Conservation (phyloP, 2,329 filamentous ascomycete species). For the Lachnellula arida region DNA sequence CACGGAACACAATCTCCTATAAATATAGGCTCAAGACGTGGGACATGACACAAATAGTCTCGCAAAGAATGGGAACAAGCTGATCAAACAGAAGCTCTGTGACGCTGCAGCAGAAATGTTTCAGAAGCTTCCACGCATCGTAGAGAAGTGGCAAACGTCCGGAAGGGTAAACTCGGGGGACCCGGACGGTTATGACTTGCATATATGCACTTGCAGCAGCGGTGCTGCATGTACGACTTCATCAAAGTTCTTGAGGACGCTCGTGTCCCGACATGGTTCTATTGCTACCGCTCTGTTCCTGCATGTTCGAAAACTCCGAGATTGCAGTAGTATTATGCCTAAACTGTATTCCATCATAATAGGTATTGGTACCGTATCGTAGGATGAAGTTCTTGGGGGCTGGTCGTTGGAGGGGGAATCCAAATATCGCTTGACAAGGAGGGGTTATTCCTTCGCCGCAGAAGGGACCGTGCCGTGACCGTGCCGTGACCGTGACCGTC, state of each 20-base stretch:
- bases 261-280: background rate
- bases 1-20: background rate
- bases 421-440: too few species aligned
- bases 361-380: background rate
- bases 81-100: constrained; percentile 9
- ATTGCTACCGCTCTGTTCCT: constrained; percentile 9
- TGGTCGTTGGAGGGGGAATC: too few species aligned
- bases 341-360: background rate
- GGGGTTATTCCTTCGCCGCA: too few species aligned
- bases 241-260: background rate
- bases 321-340: background rate
- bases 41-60: background rate
- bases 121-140: constrained; percentile 9
- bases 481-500: too few species aligned
- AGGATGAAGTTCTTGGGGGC: too few species aligned
- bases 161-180: constrained; percentile 12
- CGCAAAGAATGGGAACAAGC: constrained; percentile 5
- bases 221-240: background rate
- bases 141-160: constrained; percentile 6
- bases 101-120: constrained; percentile 14
- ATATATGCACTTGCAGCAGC: constrained; percentile 6
- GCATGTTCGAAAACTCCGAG: constrained; percentile 6
- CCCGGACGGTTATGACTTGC: constrained; percentile 10
- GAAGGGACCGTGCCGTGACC: too few species aligned
- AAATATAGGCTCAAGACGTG: background rate